These are phyloP conservation scores for Vigna hirtella DNA, from an alignment of 306 rosid species.

Conservation along the genomic window DNA sequence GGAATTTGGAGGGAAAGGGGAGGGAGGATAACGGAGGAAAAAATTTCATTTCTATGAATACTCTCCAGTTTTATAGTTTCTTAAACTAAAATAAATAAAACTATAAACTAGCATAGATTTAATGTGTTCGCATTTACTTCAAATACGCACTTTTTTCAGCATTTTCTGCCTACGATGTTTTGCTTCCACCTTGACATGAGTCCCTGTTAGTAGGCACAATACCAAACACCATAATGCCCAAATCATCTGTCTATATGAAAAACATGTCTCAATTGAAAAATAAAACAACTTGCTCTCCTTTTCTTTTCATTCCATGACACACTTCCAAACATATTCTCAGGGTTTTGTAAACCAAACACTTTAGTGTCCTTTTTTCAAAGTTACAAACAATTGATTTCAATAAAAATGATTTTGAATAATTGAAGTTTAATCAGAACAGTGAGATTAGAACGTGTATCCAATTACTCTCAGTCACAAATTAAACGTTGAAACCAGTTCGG, in stretches of 20 bases:
- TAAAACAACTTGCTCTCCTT: not conserved
- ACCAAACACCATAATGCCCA: not conserved
- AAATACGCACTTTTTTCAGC: not conserved
- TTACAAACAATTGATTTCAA: not conserved
- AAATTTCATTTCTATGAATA: not conserved
- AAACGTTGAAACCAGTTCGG: not conserved
- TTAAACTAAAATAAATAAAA: not conserved
- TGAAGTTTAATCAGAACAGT: not conserved
- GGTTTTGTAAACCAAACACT: conserved; percentile 11
- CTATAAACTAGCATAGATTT: not conserved
- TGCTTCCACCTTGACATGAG: not conserved
- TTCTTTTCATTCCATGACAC: not conserved
- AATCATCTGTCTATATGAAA: not conserved
- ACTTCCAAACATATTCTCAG: not conserved
- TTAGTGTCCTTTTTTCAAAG: not conserved
- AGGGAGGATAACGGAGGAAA: not conserved
- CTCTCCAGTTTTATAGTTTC: not conserved
- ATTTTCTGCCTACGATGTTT: not conserved
- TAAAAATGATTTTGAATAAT: not conserved
- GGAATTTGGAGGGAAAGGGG: not conserved
- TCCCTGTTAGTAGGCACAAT: not conserved
- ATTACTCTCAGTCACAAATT: not conserved
- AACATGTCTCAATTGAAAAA: too few species aligned
- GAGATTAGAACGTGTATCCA: not conserved
- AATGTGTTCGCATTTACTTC: not conserved